phyloP scores from a whole-genome alignment of 345 rosid genomes.

The Clausena lansium region DNA sequence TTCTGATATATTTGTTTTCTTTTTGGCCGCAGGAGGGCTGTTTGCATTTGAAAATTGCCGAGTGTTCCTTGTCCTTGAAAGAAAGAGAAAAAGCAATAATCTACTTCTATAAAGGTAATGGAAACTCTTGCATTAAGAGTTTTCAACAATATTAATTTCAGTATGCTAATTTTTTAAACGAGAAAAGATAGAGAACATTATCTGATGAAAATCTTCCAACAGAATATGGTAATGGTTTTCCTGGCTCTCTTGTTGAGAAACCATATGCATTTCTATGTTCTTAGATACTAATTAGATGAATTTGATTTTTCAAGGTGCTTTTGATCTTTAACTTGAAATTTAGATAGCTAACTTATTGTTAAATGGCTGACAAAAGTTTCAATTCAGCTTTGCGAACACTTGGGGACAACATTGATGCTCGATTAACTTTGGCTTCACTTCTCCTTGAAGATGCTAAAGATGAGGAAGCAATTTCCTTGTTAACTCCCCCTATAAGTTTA shows the following conservation, averaged over 20 bases:
- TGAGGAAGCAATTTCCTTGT: slow-evolving; percentile 76
- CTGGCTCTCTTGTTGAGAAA: background rate
- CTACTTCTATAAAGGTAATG: slow-evolving; percentile 66
- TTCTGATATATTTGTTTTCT: background rate
- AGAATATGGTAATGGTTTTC: background rate
- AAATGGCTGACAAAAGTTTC: slow-evolving; percentile 6
- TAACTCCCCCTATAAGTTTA: slow-evolving; percentile 60
- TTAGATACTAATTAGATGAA: background rate
- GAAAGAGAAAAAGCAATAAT: slow-evolving; percentile 59
- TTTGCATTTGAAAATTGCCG: slow-evolving; percentile 61
- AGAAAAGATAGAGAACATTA: background rate
- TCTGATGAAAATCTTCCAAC: background rate
- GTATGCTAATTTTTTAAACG: background rate
- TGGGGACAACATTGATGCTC: slow-evolving; percentile 58
- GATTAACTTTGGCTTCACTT: slow-evolving; percentile 74
- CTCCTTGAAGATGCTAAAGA: slow-evolving; percentile 72
- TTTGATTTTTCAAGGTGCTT: background rate
- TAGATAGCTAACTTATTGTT: background rate
- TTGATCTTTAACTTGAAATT: background rate
- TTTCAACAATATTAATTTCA: background rate
- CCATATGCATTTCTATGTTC: no score
- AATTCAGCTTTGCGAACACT: slow-evolving; percentile 63
- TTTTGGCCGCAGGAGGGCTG: slow-evolving; percentile 32
- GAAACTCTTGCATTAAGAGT: background rate
- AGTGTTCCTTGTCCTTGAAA: slow-evolving; percentile 55